Conservation (phyloP, 805 yeast genomes). For the Candida xiaguanensis region DNA sequence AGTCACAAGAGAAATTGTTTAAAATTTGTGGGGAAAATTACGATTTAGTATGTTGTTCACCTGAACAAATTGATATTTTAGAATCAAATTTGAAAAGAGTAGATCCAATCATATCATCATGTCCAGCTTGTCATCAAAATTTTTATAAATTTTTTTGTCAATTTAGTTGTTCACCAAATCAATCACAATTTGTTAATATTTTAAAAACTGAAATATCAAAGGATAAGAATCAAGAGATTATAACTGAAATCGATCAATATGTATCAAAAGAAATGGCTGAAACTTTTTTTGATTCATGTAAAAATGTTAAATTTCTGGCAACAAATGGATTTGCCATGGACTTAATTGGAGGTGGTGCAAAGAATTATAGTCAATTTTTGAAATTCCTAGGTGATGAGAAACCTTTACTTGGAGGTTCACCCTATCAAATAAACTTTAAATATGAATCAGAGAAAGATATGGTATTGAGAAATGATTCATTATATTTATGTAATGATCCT, state of each 20-base stretch:
- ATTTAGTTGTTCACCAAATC: constrained; percentile 87
- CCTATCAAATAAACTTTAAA: constrained; percentile 82
- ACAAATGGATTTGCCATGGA: constrained; percentile 98
- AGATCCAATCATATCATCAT: constrained; percentile 40
- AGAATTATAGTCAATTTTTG: constrained; percentile 63
- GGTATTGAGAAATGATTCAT: constrained; percentile 21
- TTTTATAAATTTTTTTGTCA: constrained; percentile 81
- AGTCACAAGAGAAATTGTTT: constrained; percentile 43
- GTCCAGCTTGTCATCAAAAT: constrained; percentile 91
- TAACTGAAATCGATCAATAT: constrained; percentile 64
- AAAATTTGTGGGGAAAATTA: constrained; percentile 72
- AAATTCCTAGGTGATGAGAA: constrained; percentile 93
- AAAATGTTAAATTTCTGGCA: constrained; percentile 84
- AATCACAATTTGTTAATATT: constrained; percentile 68
- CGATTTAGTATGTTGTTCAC: constrained; percentile 66
- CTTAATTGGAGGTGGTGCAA: constrained; percentile 95
- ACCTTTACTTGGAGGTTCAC: constrained; percentile 92
- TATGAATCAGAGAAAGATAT: constrained; percentile 34
- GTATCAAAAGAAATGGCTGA: constrained; percentile 60
- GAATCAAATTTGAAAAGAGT: constrained; percentile 46
- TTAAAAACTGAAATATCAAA: constrained; percentile 48
- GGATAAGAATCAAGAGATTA: constrained; percentile 53
- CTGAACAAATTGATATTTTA: constrained; percentile 55
- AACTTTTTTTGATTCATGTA: constrained; percentile 76
- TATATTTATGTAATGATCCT: constrained; percentile 57